Percentiles rank a stretch among this genome's conserved stretches.
Conservation (phyloP, 345 rosid genomes). For the Combretum micranthum region DNA sequence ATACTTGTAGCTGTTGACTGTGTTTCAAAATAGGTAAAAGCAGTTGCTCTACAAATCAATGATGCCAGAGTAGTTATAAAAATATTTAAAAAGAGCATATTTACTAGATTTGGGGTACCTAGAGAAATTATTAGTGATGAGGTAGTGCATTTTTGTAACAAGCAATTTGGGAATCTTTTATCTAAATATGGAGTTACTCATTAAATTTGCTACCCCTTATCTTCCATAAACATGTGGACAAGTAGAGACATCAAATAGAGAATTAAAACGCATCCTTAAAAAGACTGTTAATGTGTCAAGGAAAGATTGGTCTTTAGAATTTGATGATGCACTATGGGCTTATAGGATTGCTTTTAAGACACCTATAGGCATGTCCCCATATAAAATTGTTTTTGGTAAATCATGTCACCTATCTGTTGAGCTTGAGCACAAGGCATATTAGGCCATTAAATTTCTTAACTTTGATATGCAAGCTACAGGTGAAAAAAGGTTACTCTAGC, state of each 20-base stretch:
- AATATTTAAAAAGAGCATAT: neutral
- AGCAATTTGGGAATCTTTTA: neutral
- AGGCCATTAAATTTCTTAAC: neutral
- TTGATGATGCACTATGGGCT: constrained; percentile 1
- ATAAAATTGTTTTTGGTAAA: constrained; percentile 1
- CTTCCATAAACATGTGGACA: neutral
- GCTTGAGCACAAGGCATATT: constrained; percentile 8
- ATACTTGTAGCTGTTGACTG: neutral
- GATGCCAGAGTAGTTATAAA: neutral
- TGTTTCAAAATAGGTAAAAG: constrained; percentile 8
- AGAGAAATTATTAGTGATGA: neutral
- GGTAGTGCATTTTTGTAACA: neutral
- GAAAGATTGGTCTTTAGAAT: neutral
- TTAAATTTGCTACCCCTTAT: neutral
- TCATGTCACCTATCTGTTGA: constrained; percentile 4
- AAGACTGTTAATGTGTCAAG: neutral
- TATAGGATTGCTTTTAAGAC: constrained; percentile 6
- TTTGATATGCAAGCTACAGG: neutral
- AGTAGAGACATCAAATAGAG: neutral
- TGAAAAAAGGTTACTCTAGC: neutral
- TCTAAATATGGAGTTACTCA: constrained; percentile 2
- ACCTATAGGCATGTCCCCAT: constrained; percentile 5
- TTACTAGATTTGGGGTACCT: neutral
- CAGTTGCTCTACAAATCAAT: neutral
- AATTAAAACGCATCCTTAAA: neutral